Percentiles rank a stretch among this genome's conserved stretches.
These are phyloP conservation scores for Tetraselmis chui DNA, from an alignment of 139 green algal species.

Conservation along the genomic window DNA sequence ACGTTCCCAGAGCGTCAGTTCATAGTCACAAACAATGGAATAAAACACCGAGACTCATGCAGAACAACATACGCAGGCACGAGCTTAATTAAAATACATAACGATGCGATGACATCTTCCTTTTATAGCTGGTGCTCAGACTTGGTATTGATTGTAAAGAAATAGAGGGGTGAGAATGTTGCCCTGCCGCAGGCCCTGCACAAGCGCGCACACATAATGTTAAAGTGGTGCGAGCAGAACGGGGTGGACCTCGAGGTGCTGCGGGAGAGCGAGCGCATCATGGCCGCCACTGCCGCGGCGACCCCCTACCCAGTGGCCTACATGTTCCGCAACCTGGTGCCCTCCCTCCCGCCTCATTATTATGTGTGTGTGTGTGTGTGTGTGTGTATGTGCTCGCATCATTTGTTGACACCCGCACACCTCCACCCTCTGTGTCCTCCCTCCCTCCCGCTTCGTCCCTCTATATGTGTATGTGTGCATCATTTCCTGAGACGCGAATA, in stretches of 20 bases:
- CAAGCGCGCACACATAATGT: background rate
- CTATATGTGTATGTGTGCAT: background rate
- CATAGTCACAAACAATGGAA: no score
- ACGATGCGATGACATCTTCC: no score
- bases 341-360: no score
- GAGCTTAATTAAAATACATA: no score
- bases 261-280: background rate
- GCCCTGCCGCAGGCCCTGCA: background rate
- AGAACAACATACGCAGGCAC: no score
- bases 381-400: background rate
- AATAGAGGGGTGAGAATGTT: no score
- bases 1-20: no score
- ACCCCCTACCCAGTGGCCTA: background rate
- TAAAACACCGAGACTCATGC: no score
- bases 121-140: no score
- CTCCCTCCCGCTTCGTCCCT: background rate
- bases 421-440: no score
- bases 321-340: conserved; percentile 6
- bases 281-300: background rate
- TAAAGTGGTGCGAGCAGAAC: conserved; percentile 1
- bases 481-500: background rate
- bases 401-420: no score
- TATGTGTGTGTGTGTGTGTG: background rate
- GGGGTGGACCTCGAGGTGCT: background rate
- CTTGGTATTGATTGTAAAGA: no score